Percentiles rank a stretch among this genome's conserved stretches.
Conservation (phyloP, 2,329 filamentous ascomycete species). For the Phialophora macrospora region DNA sequence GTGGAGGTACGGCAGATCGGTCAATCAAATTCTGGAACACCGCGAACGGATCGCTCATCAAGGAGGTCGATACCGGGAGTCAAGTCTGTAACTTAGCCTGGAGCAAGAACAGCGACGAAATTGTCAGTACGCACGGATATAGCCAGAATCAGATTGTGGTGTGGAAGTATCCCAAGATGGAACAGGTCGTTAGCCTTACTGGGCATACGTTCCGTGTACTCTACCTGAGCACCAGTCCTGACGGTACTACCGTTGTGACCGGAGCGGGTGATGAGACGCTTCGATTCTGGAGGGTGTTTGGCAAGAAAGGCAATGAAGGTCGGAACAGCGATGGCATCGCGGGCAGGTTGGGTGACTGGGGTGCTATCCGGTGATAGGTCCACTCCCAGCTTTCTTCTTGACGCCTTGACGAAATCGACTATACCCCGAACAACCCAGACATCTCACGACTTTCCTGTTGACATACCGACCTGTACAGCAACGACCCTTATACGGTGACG, state of each 20-base stretch:
- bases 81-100: constrained; percentile 99
- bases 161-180: constrained; percentile 99
- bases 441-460: neutral
- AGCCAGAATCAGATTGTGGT: constrained; percentile 98
- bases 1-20: constrained; percentile 91
- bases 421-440: constrained; percentile 3
- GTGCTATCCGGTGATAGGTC: constrained; percentile 68
- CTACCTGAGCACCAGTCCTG: constrained; percentile 96
- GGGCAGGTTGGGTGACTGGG: constrained; percentile 74
- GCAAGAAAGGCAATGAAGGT: constrained; percentile 74
- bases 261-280: constrained; percentile 96
- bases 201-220: constrained; percentile 96
- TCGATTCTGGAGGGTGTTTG: constrained; percentile 96
- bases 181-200: constrained; percentile 90
- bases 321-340: constrained; percentile 46
- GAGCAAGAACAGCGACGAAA: constrained; percentile 97
- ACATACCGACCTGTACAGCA: constrained; percentile 15
- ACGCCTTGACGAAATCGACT: constrained; percentile 1
- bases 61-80: constrained; percentile 92
- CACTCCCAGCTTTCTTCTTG: neutral
- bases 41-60: constrained; percentile 75
- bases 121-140: constrained; percentile 96
- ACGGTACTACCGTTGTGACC: constrained; percentile 90
- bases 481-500: neutral
- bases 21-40: constrained; percentile 99